Percentiles rank a stretch among this genome's conserved stretches.
Conservation (phyloP, 73 alveolate species). For the Symbiodinium natans region DNA sequence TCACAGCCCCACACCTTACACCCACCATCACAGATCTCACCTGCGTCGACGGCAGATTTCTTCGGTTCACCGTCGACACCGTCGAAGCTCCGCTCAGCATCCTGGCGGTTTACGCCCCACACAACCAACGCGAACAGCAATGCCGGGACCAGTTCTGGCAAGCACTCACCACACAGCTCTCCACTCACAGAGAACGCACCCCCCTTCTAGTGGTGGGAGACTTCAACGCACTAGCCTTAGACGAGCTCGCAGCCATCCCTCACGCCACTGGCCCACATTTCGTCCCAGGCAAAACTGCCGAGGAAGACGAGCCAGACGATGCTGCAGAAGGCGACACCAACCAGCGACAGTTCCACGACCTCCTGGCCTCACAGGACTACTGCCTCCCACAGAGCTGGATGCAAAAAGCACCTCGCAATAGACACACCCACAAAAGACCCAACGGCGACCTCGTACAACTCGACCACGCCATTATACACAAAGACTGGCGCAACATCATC, state of each 20-base stretch:
- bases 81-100: too few species aligned
- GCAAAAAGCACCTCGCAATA: too few species aligned
- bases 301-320: not conserved
- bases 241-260: not conserved
- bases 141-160: not conserved
- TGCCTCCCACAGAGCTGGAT: too few species aligned
- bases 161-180: too few species aligned
- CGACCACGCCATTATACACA: not conserved
- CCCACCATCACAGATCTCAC: not conserved
- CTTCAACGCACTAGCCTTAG: not conserved
- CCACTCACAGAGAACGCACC: too few species aligned
- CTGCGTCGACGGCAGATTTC: not conserved
- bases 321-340: too few species aligned
- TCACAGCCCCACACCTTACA: conserved; percentile 2
- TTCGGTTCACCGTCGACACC: too few species aligned
- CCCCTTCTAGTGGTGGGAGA: not conserved
- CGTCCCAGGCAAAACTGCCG: not conserved
- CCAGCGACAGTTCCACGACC: too few species aligned
- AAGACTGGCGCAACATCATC: not conserved
- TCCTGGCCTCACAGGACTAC: too few species aligned
- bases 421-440: not conserved
- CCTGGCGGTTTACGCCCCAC: not conserved
- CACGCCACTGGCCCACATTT: not conserved
- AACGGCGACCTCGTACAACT: not conserved
- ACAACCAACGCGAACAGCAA: not conserved